Evolutionary conservation across 805 yeast species (phyloP), one percentile per base, ranked within the genome.

Genomic region (Scheffersomyces coipomensis): DNA sequence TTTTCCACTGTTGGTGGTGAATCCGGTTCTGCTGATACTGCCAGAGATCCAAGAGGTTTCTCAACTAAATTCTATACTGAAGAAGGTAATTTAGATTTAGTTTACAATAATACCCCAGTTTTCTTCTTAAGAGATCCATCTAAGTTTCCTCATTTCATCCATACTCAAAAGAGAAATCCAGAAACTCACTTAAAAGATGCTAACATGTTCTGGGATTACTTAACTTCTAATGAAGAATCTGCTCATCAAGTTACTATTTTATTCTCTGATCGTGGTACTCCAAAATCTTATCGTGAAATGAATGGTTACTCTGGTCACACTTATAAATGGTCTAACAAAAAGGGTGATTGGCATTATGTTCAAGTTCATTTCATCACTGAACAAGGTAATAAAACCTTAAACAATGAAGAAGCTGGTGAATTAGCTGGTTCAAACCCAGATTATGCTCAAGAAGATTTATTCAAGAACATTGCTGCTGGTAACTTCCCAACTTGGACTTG

Each of bases 1-100:
- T 86, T 87, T 66, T 85, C 93, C 51, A 86, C 93, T 22, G 95
- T 86, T 39, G 95, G 93, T 52, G 93, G 93, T 48, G 95, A 87
- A 64, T 63, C 70, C 39, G 95, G 93, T 34, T 77, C 88, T 27
- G 80, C 93, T 2, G 95, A 86, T 60, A 75, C 90, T 32, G 88
- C 85, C 19, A 79, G 95, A 70, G 95, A 86, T 62, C 95, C 95
- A 53, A 78, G 95, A 70, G 95, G 95, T 15, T 84, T 85, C 56
- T 75, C 93, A 37, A 78, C 82, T 53, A 86, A 87, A 65, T 75
- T 86, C 45, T 84, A 85, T 66, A 85, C 95, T 27, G 85, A 85
- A 57, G 87, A 86, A 66, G 93, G 95, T 54, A 83, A 84, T 68
- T 74, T 83, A 64, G 95, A 86, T 66, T 79, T 84, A 69, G 95